Base-by-base conservation (phyloP, 169 alveolate genomes). In the Plasmodium sp. region DNA sequence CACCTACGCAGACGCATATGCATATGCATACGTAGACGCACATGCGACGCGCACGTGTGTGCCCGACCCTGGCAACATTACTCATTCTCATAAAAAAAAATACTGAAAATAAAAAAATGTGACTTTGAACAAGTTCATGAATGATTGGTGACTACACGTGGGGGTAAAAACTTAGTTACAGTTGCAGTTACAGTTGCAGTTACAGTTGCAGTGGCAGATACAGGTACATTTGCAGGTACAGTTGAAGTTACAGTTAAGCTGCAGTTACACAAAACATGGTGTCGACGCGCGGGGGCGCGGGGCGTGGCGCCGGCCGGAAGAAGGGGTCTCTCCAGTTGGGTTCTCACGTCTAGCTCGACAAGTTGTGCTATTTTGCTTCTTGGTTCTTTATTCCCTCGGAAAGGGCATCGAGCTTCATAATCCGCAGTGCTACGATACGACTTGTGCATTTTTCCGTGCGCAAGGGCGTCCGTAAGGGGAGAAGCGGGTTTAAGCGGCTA, bases 91-190 rank as follows among this genome's bases (percentile, higher is more conserved):
- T 54, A 54, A 54, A 82, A 33, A 56, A 54, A 84, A 18, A 18
- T 62, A 82, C 75, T 14, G 48, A 83, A 83, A 83, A 83, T 83
- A 56, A 83, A n/a, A 48, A 80, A 41, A 80, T 80, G n/a, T 43
- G 58, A 31, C 22, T n/a, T 80, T 80, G 39, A 31, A 22, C 41
- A 36, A 41, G 10, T 41, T 0, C n/a, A 48, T 31, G 33, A 80
- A 80, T 80, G 48, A 80, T 43, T 43, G 22, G 51, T 41, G 34
- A 41, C 58, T 39, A 74, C 83, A 80, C 34, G 58, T 80, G 62
- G 73, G 6, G 54, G 39, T 80, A 31, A 80, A 62, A 62, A 48
- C n/a, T 48, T 48, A 48, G 58, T 48, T 48, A 48, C 58, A 48
- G 18, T 48, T 48, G 0, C 27, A 22, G 27, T 22, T 22, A 0